Evolutionary conservation across 2,329 filamentous ascomycete genomes (phyloP).

Genomic region (Arachnomyces sp.): DNA sequence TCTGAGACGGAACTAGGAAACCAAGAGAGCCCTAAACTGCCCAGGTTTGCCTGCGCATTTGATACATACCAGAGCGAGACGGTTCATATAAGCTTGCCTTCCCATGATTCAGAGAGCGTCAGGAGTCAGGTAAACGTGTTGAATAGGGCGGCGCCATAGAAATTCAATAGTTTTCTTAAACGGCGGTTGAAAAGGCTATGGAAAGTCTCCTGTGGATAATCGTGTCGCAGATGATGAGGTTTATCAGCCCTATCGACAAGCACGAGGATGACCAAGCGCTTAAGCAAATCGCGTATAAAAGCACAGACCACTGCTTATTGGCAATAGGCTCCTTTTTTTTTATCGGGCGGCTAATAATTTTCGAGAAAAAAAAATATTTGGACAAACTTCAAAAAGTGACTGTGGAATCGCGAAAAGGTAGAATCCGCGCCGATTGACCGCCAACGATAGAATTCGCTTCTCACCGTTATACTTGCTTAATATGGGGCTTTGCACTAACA

Average conservation of each 20-base stretch:
- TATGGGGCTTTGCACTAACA: neutral
- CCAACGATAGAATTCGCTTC: too few species aligned
- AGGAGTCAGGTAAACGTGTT: neutral
- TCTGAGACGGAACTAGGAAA: constrained; percentile 2
- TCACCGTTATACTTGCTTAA: too few species aligned
- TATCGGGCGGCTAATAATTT: neutral
- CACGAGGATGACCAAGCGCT: constrained; percentile 6
- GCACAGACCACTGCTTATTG: constrained; percentile 27
- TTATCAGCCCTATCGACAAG: constrained; percentile 1
- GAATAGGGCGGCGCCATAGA: constrained; percentile 1
- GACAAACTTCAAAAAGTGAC: too few species aligned
- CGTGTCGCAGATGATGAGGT: constrained; percentile 14
- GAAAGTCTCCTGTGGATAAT: constrained; percentile 4
- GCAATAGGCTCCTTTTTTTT: constrained; percentile 10
- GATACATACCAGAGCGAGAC: constrained; percentile 39
- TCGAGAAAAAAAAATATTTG: too few species aligned
- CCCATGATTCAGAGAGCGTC: constrained; percentile 27
- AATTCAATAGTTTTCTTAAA: neutral
- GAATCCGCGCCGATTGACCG: too few species aligned
- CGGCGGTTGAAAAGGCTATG: constrained; percentile 4
- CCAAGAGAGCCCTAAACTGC: constrained; percentile 1
- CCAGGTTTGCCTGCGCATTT: too few species aligned
- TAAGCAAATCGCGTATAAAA: constrained; percentile 11
- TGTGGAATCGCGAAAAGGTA: too few species aligned
- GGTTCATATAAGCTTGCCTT: constrained; percentile 37